Base-by-base conservation (phyloP, 23 red algal species). In the Gracilariopsis chorda region DNA sequence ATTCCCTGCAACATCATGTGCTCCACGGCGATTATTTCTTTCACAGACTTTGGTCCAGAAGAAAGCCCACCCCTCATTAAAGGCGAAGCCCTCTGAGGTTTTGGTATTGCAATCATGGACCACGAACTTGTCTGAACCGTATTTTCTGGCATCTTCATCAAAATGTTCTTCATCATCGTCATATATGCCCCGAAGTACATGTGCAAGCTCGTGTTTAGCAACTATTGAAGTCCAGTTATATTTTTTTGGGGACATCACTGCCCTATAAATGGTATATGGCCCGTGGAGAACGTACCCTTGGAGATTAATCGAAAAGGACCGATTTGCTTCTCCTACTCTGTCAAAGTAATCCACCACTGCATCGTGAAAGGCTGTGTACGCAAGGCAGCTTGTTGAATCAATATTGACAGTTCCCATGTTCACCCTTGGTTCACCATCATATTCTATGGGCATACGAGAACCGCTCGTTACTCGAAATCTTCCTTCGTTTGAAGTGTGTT, bases 1-100 rank as follows among this genome's bases (percentile, higher is more conserved):
- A 53, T 29, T 53, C 9, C 74, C 74, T 4, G 5, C 14, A 53
- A 78, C 44, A 7, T 52, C n/a, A 3, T 48, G 8, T 3, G 11
- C 19, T 29, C 32, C 47, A 57, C 1, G 4, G 19, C 13, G 4
- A 39, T 36, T 20, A 16, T 32, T 12, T 7, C 13, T 13, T 25
- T 21, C 16, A 80, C 76, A 80, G 51, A 23, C 34, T 53, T 14
- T 16, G 24, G 76, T 48, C 76, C 76, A 80, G 20, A 53, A 80
- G 17, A 57, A 30, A 2, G 76, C 76, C 76, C 76, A 80, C 11
- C 76, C 76, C 35, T 80, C 76, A 48, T 80, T 80, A 48, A 80
- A 80, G 9, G 76, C 76, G 35, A 80, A 80, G n/a, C 76, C 76
- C 23, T 57, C 11, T 5, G 48, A 57, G 13, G 4, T 58, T 57